Conservation (phyloP, 257 asterid genomes). For the Sherardia arvensis region DNA sequence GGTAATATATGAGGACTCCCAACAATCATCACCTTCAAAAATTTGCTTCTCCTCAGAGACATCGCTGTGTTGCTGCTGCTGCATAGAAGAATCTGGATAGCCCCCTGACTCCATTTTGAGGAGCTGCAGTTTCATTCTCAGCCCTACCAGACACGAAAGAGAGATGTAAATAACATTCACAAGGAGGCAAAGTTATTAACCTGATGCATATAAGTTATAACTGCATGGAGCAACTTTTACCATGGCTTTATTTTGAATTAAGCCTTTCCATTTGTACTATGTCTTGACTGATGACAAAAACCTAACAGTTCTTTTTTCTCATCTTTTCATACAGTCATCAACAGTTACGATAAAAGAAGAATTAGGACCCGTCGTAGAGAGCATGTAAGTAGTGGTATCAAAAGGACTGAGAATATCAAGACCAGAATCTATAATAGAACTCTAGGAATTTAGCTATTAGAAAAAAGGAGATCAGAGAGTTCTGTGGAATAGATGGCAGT, state of each 20-base stretch:
- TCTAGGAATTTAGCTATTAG: background rate
- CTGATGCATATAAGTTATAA: background rate
- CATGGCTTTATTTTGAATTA: background rate
- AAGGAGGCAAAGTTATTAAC: background rate
- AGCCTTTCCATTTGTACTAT: background rate
- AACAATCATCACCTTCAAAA: constrained; percentile 41
- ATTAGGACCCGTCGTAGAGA: background rate
- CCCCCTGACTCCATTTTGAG: constrained; percentile 73
- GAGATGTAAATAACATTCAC: background rate
- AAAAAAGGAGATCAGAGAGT: background rate
- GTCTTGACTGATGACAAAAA: background rate
- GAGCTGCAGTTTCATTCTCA: constrained; percentile 75
- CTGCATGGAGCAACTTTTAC: background rate
- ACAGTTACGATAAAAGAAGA: background rate
- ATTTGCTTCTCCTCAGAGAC: constrained; percentile 22
- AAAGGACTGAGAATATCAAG: no score
- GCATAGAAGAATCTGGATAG: constrained; percentile 26
- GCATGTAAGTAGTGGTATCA: background rate
- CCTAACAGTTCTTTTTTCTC: background rate
- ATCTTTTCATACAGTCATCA: background rate
- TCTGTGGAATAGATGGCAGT: background rate
- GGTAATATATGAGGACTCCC: constrained; percentile 47
- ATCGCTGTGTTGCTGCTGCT: constrained; percentile 17
- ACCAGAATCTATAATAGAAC: background rate
- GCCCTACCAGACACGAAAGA: constrained; percentile 29